phyloP scores from a whole-genome alignment of 768 basidiomycete species.

The Artomyces pyxidatus region DNA sequence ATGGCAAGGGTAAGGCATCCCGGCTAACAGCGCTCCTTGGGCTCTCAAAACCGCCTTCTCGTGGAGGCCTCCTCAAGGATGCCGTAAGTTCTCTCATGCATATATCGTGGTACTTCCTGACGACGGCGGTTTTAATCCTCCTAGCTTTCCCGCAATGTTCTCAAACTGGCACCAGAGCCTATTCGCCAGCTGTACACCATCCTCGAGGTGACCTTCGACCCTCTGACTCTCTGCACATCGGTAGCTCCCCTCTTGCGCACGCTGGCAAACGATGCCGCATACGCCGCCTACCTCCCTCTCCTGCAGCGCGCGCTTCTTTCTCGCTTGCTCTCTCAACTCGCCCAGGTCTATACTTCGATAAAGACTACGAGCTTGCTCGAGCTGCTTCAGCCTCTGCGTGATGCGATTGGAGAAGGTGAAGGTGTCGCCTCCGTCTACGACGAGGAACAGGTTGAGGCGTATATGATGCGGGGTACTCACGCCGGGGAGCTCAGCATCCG shows the following conservation, averaged over 20 bases:
- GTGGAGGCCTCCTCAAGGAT: conserved; percentile 78
- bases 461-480: conserved; percentile 87
- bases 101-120: background rate
- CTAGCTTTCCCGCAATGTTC: conserved; percentile 74
- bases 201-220: conserved; percentile 91
- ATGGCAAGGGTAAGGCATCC: conserved; percentile 58
- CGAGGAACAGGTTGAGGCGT: conserved; percentile 79
- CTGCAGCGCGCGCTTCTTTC: conserved; percentile 88
- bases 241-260: conserved; percentile 71
- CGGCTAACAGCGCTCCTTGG: conserved; percentile 82
- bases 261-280: conserved; percentile 48
- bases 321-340: conserved; percentile 82
- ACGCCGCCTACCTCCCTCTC: conserved; percentile 79
- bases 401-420: conserved; percentile 39
- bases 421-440: conserved; percentile 36
- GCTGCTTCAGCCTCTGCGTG: conserved; percentile 69
- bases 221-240: conserved; percentile 71
- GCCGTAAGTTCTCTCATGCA: conserved; percentile 47
- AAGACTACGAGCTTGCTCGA: conserved; percentile 68
- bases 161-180: conserved; percentile 65
- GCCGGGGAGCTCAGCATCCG: conserved; percentile 80
- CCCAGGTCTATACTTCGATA: conserved; percentile 87
- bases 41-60: conserved; percentile 74
- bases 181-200: conserved; percentile 79
- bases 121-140: conserved; percentile 7